phyloP scores from a whole-genome alignment of 1,284 basidiomycete species.

The Thelephora terrestris region DNA sequence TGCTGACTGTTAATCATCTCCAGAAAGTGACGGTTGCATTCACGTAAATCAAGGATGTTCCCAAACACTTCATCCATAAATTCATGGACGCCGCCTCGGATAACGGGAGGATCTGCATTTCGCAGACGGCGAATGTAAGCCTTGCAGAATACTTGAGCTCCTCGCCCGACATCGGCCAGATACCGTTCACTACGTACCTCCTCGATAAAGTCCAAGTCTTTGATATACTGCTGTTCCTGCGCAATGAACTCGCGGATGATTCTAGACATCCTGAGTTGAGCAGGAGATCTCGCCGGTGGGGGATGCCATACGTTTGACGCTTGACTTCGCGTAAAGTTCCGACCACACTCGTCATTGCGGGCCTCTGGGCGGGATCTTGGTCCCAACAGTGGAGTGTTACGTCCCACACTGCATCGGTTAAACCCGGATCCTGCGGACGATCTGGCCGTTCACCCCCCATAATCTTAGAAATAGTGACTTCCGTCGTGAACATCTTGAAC shows the following conservation, averaged over 20 bases:
- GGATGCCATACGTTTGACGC: slow-evolving; percentile 59
- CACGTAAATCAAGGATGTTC: slow-evolving; percentile 77
- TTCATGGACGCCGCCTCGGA: slow-evolving; percentile 59
- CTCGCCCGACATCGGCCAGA: not conserved
- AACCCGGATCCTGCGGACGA: too few species aligned
- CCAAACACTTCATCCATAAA: slow-evolving; percentile 86
- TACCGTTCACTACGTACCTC: slow-evolving; percentile 31
- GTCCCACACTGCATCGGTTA: too few species aligned
- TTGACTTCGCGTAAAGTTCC: slow-evolving; percentile 74
- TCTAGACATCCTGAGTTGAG: slow-evolving; percentile 23
- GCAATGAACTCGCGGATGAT: slow-evolving; percentile 89
- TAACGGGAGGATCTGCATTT: slow-evolving; percentile 61
- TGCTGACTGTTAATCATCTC: slow-evolving; percentile 84
- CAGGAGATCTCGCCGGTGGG: not conserved
- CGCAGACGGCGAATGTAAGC: slow-evolving; percentile 75
- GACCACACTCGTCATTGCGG: too few species aligned
- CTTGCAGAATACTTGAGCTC: slow-evolving; percentile 22
- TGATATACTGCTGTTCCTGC: slow-evolving; percentile 85
- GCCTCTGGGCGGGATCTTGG: too few species aligned
- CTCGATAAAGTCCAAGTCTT: slow-evolving; percentile 83
- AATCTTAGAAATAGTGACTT: not conserved
- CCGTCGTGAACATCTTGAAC: too few species aligned
- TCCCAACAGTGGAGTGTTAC: too few species aligned
- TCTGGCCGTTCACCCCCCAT: too few species aligned
- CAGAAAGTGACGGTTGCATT: slow-evolving; percentile 72